These are phyloP conservation scores for Bertia moriformis DNA, from an alignment of 2,329 filamentous ascomycete species.

Conservation along the genomic window DNA sequence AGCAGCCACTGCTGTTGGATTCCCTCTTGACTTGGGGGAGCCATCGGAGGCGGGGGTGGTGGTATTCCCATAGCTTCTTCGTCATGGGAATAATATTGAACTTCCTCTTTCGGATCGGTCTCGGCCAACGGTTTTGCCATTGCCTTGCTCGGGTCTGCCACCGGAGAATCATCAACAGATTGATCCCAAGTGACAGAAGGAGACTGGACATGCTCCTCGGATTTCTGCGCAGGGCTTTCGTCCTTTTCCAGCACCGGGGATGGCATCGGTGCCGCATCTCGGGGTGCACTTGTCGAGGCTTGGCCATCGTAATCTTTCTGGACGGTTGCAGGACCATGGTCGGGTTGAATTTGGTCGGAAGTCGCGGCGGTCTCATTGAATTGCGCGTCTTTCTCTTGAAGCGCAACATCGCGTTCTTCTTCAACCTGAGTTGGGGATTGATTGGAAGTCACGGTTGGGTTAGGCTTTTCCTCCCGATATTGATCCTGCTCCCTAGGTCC, in stretches of 20 bases:
- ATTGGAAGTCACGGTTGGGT: background rate
- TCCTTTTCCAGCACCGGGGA: background rate
- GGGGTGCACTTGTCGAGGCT: background rate
- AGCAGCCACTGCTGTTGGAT: constrained; percentile 32
- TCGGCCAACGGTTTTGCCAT: too few species aligned
- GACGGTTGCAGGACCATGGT: background rate
- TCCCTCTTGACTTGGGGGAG: background rate
- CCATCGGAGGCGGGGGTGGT: background rate
- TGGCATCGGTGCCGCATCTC: background rate
- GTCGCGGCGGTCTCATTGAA: background rate
- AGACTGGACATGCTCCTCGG: background rate
- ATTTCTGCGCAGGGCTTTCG: background rate
- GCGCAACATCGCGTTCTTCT: background rate
- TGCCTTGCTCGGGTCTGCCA: background rate
- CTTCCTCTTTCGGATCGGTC: too few species aligned
- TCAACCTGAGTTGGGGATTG: background rate
- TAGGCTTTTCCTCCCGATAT: background rate
- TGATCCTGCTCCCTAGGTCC: background rate
- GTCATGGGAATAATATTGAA: too few species aligned
- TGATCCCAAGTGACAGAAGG: too few species aligned
- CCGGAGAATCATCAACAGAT: too few species aligned
- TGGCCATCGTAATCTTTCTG: too few species aligned
- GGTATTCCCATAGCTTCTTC: background rate
- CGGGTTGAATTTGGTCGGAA: background rate
- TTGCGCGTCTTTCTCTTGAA: background rate